phyloP scores from a whole-genome alignment of 768 basidiomycete genomes.

The Rhizopogon vinicolor region DNA sequence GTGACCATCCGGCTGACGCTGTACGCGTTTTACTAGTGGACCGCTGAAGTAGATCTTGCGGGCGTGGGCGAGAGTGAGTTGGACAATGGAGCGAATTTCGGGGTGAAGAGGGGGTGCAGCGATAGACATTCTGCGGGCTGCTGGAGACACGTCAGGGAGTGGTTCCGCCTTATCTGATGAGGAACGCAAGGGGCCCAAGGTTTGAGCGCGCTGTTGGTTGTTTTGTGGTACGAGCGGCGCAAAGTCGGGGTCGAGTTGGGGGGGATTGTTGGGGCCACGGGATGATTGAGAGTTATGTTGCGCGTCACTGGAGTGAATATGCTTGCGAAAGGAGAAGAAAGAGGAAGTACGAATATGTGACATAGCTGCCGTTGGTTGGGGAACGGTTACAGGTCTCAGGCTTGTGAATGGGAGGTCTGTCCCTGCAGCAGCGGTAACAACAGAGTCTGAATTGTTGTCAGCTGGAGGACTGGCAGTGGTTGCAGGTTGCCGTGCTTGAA shows the following conservation, averaged over 20 bases:
- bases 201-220: slow-evolving; percentile 21
- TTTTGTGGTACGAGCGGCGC: slow-evolving; percentile 23
- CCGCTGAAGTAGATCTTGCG: slow-evolving; percentile 89
- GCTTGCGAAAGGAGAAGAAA: slow-evolving; percentile 56
- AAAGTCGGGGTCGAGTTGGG: slow-evolving; percentile 12
- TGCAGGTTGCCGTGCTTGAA: slow-evolving; percentile 23
- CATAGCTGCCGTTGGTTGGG: slow-evolving; percentile 16
- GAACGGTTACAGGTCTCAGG: slow-evolving; percentile 15
- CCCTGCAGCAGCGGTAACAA: neutral
- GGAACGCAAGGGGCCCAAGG: slow-evolving; percentile 23
- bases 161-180: slow-evolving; percentile 10
- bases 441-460: neutral
- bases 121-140: slow-evolving; percentile 15
- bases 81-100: slow-evolving; percentile 78
- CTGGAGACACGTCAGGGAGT: slow-evolving; percentile 18
- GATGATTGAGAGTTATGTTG: neutral
- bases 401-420: slow-evolving; percentile 3
- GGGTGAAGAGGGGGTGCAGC: slow-evolving; percentile 57
- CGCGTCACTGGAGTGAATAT: slow-evolving; percentile 27
- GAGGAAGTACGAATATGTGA: slow-evolving; percentile 55
- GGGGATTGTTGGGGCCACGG: slow-evolving; percentile 9
- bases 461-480: neutral
- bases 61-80: slow-evolving; percentile 68
- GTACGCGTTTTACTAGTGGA: slow-evolving; percentile 70
- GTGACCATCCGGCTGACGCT: slow-evolving; percentile 74